phyloP scores from a whole-genome alignment of 2,329 filamentous ascomycete genomes.

The Aaosphaeria pasadenensis region DNA sequence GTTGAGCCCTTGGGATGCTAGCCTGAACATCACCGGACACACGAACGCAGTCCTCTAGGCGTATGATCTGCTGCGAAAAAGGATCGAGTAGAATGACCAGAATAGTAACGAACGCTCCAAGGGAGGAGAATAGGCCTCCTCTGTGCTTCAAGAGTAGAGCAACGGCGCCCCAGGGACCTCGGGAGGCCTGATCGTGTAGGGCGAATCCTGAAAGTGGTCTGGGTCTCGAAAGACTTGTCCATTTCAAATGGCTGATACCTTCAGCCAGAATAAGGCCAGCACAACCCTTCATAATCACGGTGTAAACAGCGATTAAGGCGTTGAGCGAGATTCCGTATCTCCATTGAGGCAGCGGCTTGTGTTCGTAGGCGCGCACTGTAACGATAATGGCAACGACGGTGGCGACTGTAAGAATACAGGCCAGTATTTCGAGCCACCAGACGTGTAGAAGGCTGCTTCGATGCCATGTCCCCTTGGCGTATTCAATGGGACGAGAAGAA shows the following conservation, averaged over 20 bases:
- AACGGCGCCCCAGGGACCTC: background rate
- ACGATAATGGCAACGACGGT: slow-evolving; percentile 9
- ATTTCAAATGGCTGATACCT: slow-evolving; percentile 13
- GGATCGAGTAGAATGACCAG: background rate
- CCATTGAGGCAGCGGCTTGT: slow-evolving; percentile 14
- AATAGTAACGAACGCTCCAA: background rate
- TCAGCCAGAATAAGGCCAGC: slow-evolving; percentile 7
- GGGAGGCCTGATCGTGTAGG: background rate
- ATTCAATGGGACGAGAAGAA: no score
- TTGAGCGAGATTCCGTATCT: slow-evolving; percentile 19
- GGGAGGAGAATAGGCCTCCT: background rate
- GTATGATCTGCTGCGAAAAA: background rate
- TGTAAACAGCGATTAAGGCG: slow-evolving; percentile 17
- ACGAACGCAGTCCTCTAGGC: background rate
- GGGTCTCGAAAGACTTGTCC: slow-evolving; percentile 3
- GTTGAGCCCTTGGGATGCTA: background rate
- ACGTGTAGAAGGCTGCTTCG: background rate
- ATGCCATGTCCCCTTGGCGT: no score
- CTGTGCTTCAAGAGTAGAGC: background rate
- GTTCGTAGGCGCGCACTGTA: slow-evolving; percentile 1
- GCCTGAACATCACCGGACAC: background rate
- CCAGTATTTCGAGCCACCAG: background rate
- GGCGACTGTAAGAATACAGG: background rate
- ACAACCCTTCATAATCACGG: slow-evolving; percentile 7
- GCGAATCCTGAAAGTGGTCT: slow-evolving; percentile 3